Evolutionary conservation across 2,329 filamentous ascomycete species (phyloP).

Genomic region (Fusarium penzigii): DNA sequence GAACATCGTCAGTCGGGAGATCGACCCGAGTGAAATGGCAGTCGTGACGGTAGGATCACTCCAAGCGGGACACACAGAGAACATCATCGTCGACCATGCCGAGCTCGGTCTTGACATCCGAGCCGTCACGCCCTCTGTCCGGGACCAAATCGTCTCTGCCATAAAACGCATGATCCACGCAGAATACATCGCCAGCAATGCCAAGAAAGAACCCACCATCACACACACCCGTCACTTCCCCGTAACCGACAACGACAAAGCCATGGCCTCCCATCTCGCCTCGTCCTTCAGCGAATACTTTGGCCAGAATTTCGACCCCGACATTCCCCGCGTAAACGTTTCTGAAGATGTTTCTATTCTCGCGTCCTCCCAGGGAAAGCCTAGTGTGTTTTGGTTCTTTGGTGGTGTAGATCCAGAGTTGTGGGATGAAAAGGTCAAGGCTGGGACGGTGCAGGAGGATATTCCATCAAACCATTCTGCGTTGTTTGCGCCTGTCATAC

Average conservation of each 20-base stretch:
- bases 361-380: constrained; percentile 18
- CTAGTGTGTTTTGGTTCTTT: constrained; percentile 22
- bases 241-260: constrained; percentile 52
- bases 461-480: constrained; percentile 29
- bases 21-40: constrained; percentile 37
- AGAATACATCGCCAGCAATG: constrained; percentile 52
- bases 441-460: constrained; percentile 14
- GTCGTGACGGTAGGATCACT: constrained; percentile 48
- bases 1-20: constrained; percentile 33
- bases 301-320: constrained; percentile 32
- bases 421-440: constrained; percentile 17
- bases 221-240: constrained; percentile 45
- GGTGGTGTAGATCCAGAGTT: constrained; percentile 15
- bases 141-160: constrained; percentile 36
- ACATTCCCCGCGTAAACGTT: constrained; percentile 43
- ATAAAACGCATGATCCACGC: constrained; percentile 49
- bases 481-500: constrained; percentile 26
- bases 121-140: constrained; percentile 32
- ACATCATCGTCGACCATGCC: constrained; percentile 46
- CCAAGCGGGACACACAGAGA: constrained; percentile 43
- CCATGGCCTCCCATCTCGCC: constrained; percentile 43
- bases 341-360: constrained; percentile 56
- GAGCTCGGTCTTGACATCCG: constrained; percentile 44
- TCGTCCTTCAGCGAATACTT: constrained; percentile 49
- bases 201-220: constrained; percentile 44